Conservation (phyloP, 148 eudicot species). For the Nepenthes mirabilis region DNA sequence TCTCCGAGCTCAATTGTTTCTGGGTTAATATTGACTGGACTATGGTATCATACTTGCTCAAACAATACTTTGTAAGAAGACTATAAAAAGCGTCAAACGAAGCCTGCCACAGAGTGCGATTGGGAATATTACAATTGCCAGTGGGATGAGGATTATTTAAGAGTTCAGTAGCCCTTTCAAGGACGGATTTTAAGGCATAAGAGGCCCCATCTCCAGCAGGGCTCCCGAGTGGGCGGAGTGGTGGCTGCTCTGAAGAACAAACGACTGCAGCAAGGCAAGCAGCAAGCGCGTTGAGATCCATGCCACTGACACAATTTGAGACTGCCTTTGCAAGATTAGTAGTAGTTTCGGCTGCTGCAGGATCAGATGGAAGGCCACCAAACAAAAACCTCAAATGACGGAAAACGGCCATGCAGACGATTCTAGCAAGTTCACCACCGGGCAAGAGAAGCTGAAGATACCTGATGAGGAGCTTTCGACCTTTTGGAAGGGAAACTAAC, state of each 20-base stretch:
- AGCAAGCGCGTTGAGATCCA: slow-evolving; percentile 81
- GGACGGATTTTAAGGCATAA: slow-evolving; percentile 45
- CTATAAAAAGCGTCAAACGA: slow-evolving; percentile 78
- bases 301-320: slow-evolving; percentile 32
- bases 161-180: slow-evolving; percentile 71
- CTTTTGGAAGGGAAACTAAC: slow-evolving; percentile 69
- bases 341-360: slow-evolving; percentile 30
- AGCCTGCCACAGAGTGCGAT: slow-evolving; percentile 78
- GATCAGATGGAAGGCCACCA: slow-evolving; percentile 44
- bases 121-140: slow-evolving; percentile 28
- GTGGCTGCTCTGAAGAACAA: slow-evolving; percentile 80
- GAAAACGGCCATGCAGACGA: slow-evolving; percentile 84
- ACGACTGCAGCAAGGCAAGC: slow-evolving; percentile 97
- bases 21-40: slow-evolving; percentile 39
- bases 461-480: slow-evolving; percentile 60
- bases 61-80: slow-evolving; percentile 67
- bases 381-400: slow-evolving; percentile 87
- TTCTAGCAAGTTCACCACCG: slow-evolving; percentile 51
- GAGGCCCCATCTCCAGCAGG: slow-evolving; percentile 84
- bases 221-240: slow-evolving; percentile 78
- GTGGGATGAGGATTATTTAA: slow-evolving; percentile 35
- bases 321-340: slow-evolving; percentile 35
- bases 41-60: slow-evolving; percentile 63
- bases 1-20: slow-evolving; percentile 22
- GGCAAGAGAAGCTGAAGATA: slow-evolving; percentile 62